A percentile compares a stretch with the other conserved stretches of the same genome.
These are phyloP conservation scores for Aspergillus luchuensis DNA, from an alignment of 2,329 filamentous ascomycete genomes.

Conservation along the genomic window DNA sequence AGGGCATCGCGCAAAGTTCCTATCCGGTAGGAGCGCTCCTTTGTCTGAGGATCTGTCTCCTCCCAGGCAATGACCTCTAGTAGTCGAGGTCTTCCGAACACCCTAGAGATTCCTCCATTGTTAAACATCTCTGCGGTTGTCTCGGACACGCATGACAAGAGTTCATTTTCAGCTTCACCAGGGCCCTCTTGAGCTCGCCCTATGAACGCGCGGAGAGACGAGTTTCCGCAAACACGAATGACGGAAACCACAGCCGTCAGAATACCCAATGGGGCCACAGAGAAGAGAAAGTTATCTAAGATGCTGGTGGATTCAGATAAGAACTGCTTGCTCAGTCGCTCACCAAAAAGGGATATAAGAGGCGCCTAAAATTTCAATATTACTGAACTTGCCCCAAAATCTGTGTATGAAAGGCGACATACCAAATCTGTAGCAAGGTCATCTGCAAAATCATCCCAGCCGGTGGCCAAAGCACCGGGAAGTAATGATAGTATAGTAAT, in stretches of 20 bases:
- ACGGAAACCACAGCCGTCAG: slow-evolving; percentile 48
- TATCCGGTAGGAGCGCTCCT: slow-evolving; percentile 20
- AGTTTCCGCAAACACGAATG: slow-evolving; percentile 50
- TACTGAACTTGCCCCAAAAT: background rate
- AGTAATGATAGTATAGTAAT: slow-evolving; percentile 20
- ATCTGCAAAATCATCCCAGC: slow-evolving; percentile 43
- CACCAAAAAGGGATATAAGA: slow-evolving; percentile 48
- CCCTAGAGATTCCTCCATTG: slow-evolving; percentile 41
- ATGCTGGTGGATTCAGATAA: slow-evolving; percentile 47
- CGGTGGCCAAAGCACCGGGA: slow-evolving; percentile 28
- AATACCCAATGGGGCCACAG: slow-evolving; percentile 50
- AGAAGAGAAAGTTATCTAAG: slow-evolving; percentile 51
- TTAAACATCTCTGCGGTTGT: slow-evolving; percentile 52
- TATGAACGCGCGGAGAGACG: slow-evolving; percentile 48
- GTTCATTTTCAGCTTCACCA: slow-evolving; percentile 45
- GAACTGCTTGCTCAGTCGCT: slow-evolving; percentile 52
- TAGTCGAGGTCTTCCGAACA: slow-evolving; percentile 38
- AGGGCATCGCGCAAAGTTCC: slow-evolving; percentile 34
- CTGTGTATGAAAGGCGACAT: slow-evolving; percentile 10
- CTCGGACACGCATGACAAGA: slow-evolving; percentile 51
- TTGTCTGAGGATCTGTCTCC: slow-evolving; percentile 40
- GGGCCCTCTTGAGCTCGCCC: slow-evolving; percentile 50
- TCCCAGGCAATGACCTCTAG: slow-evolving; percentile 46
- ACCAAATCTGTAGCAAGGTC: slow-evolving; percentile 45
- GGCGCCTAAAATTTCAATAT: slow-evolving; percentile 28